These are phyloP conservation scores for Pleurotus eryngii DNA, from an alignment of 768 basidiomycete species.

Conservation along the genomic window DNA sequence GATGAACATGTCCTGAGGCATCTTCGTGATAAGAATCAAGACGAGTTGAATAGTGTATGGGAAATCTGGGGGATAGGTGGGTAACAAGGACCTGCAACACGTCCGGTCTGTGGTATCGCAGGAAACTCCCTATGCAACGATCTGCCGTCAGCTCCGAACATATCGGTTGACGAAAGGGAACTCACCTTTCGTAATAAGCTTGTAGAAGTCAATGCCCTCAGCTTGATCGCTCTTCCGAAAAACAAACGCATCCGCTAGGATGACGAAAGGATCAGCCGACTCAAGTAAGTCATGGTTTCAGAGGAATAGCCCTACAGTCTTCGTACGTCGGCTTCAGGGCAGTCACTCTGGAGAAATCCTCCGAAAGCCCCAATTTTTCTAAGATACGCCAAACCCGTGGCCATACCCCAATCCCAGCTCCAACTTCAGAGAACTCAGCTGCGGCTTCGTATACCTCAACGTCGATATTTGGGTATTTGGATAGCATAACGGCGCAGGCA, in stretches of 20 bases:
- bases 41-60: slow-evolving; percentile 38
- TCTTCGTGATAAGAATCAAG: slow-evolving; percentile 37
- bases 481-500: slow-evolving; percentile 22
- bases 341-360: slow-evolving; percentile 25
- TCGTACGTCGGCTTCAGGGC: slow-evolving; percentile 22
- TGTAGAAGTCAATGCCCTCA: slow-evolving; percentile 22
- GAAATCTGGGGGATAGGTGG: slow-evolving; percentile 30
- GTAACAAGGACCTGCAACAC: slow-evolving; percentile 44
- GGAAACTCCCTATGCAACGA: slow-evolving; percentile 18
- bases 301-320: slow-evolving; percentile 10
- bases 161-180: neutral
- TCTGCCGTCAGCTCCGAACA: neutral
- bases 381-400: slow-evolving; percentile 40
- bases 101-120: slow-evolving; percentile 47
- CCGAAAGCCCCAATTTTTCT: slow-evolving; percentile 33
- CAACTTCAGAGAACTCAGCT: slow-evolving; percentile 36
- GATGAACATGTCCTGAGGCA: slow-evolving; percentile 16
- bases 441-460: slow-evolving; percentile 45
- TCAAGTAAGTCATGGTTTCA: no score
- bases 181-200: slow-evolving; percentile 25
- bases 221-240: slow-evolving; percentile 30
- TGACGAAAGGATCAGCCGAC: neutral
- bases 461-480: slow-evolving; percentile 32
- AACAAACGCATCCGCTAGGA: slow-evolving; percentile 16
- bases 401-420: slow-evolving; percentile 43